Conservation (phyloP, 2,329 filamentous ascomycete species). For the Xylaria sp. region DNA sequence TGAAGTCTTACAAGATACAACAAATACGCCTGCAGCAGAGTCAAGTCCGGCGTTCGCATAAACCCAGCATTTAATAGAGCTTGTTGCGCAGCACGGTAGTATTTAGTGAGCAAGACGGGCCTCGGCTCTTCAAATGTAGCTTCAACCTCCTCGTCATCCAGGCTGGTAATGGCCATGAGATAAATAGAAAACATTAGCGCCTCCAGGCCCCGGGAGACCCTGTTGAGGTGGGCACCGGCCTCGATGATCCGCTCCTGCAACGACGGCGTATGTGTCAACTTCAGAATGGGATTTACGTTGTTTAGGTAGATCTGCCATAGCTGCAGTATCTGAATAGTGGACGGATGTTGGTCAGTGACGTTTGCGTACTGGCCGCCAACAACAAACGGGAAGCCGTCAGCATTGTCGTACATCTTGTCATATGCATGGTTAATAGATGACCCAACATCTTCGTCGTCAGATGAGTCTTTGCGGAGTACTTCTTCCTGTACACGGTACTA, state of each 20-base stretch:
- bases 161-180: conserved; percentile 58
- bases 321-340: conserved; percentile 62
- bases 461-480: conserved; percentile 53
- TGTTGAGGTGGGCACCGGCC: conserved; percentile 57
- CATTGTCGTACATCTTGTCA: conserved; percentile 60
- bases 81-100: conserved; percentile 62
- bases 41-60: conserved; percentile 66
- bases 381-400: conserved; percentile 61
- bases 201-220: conserved; percentile 60
- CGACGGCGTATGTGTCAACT: conserved; percentile 68
- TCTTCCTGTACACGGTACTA: conserved; percentile 57
- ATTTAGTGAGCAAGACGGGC: conserved; percentile 52
- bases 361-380: conserved; percentile 48
- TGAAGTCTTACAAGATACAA: conserved; percentile 61
- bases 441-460: conserved; percentile 56
- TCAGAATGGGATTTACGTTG: conserved; percentile 70
- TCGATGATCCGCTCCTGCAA: conserved; percentile 67
- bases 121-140: conserved; percentile 58
- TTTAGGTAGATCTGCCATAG: conserved; percentile 72
- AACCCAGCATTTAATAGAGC: conserved; percentile 69
- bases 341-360: conserved; percentile 54
- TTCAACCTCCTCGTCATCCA: conserved; percentile 57
- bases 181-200: conserved; percentile 71
- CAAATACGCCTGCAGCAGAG: conserved; percentile 68
- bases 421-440: conserved; percentile 61